A percentile compares a stretch with the other conserved stretches of the same genome.
Conservation (phyloP, 768 basidiomycete genomes). For the Boletus patriciae region DNA sequence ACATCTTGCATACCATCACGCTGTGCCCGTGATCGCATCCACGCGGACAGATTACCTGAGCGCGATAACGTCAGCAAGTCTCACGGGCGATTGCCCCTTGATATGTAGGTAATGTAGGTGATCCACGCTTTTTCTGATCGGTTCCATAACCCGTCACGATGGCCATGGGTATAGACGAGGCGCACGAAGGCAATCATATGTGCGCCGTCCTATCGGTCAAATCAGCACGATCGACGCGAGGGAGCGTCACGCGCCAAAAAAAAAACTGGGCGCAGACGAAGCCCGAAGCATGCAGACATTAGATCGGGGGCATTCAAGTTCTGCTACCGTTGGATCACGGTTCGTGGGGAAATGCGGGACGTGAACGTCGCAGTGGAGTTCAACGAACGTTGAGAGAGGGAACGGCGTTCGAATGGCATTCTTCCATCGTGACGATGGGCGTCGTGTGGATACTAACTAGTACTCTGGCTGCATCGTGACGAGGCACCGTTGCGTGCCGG, state of each 20-base stretch:
- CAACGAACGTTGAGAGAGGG: too few relatives aligned
- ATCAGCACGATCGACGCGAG: not conserved
- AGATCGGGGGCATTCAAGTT: not conserved
- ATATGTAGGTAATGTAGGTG: slow-evolving; percentile 2
- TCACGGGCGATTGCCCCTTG: not conserved
- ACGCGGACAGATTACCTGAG: not conserved
- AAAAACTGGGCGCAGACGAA: not conserved
- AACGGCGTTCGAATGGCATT: too few relatives aligned
- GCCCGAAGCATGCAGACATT: not conserved
- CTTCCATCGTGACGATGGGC: too few relatives aligned
- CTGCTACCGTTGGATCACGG: too few relatives aligned
- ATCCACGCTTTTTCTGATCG: slow-evolving; percentile 19
- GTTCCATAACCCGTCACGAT: slow-evolving; percentile 3
- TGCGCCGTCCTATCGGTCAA: not conserved
- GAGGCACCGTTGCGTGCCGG: too few relatives aligned
- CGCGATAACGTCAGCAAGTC: slow-evolving; percentile 7
- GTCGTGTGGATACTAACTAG: too few relatives aligned
- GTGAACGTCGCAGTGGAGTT: not conserved
- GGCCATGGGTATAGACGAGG: not conserved
- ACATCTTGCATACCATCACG: slow-evolving; percentile 22
- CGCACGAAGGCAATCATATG: not conserved
- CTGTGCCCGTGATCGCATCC: not conserved
- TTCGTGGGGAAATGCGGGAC: too few relatives aligned
- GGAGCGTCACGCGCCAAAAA: not conserved
- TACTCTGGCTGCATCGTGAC: not conserved